Conservation (phyloP, 2,329 filamentous ascomycete genomes). For the Monilinia vaccinii-corymbosi region DNA sequence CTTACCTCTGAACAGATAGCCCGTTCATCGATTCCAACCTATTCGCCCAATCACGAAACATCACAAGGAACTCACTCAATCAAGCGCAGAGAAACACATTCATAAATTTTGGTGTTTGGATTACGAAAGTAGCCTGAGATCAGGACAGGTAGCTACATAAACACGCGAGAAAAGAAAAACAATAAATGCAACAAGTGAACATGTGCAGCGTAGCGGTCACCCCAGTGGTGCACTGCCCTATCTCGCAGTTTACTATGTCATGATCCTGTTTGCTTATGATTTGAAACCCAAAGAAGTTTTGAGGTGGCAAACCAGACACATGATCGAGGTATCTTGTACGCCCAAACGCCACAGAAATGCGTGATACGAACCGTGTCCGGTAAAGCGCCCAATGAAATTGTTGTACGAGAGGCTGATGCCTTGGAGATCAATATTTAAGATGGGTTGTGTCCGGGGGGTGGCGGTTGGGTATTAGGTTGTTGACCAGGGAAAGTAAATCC, state of each 20-base stretch:
- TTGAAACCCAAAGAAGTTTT: neutral
- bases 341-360: slow-evolving; percentile 9
- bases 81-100: neutral
- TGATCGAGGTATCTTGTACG: slow-evolving; percentile 7
- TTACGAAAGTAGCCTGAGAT: neutral
- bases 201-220: neutral
- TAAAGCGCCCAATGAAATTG: neutral
- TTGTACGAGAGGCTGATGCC: neutral
- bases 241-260: neutral
- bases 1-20: neutral
- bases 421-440: slow-evolving; percentile 6
- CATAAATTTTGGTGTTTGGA: neutral
- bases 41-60: neutral
- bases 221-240: neutral
- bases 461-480: slow-evolving; percentile 18
- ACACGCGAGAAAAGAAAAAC: neutral
- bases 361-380: neutral
- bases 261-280: slow-evolving; percentile 8
- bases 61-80: neutral
- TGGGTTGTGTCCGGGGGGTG: slow-evolving; percentile 21
- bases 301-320: neutral
- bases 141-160: neutral
- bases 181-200: neutral
- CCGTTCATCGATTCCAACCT: neutral
- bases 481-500: slow-evolving; percentile 33